Evolutionary conservation across 176 grass and related monocot genomes (phyloP).

Genomic region (Cenchrus fungigraminus): DNA sequence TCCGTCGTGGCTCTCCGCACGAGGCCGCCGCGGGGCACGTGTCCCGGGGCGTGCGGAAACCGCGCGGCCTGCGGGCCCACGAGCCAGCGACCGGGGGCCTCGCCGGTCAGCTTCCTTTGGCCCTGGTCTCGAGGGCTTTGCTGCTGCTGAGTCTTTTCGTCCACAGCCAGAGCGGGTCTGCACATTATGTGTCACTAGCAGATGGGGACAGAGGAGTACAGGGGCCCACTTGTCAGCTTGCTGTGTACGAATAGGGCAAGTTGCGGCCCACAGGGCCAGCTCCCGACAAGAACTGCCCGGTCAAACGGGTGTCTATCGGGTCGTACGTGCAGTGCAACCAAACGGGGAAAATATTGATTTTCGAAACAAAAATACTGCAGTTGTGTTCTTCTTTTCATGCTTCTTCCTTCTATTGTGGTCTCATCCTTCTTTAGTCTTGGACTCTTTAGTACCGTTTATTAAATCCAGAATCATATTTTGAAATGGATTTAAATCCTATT

Average conservation of each 20-base stretch:
- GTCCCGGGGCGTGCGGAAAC: conserved; percentile 24
- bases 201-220: accelerated
- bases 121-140: conserved; percentile 25
- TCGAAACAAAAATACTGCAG: neutral
- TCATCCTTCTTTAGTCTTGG: too few species aligned
- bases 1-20: conserved; percentile 24
- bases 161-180: neutral
- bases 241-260: accelerated
- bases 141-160: neutral
- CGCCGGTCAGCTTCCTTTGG: conserved; percentile 22
- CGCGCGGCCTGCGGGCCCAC: neutral
- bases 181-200: neutral
- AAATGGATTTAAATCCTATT: too few species aligned
- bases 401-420: too few species aligned
- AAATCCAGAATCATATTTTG: too few species aligned
- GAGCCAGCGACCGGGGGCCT: neutral
- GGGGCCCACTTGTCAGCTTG: accelerated
- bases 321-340: neutral
- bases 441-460: too few species aligned
- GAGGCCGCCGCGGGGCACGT: conserved; percentile 44
- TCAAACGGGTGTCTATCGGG: conserved; percentile 39
- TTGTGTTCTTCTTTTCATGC: too few species aligned
- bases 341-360: neutral
- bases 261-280: neutral
- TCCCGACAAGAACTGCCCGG: conserved; percentile 32